Percentiles rank a stretch among this genome's conserved stretches.
Conservation (phyloP, 306 rosid genomes). For the Geum urbanum region DNA sequence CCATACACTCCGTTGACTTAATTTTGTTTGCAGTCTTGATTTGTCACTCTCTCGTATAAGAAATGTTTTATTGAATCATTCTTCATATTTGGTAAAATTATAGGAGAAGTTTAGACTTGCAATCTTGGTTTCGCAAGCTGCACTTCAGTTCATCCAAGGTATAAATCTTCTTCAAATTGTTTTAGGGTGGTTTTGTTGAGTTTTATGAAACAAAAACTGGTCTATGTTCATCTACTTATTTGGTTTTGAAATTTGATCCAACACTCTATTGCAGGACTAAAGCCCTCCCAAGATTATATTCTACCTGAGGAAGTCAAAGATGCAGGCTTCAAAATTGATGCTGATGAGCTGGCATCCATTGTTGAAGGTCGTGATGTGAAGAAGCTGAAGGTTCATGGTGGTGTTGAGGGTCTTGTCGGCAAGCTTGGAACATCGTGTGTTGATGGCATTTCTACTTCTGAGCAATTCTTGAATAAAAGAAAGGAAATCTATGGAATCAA, state of each 20-base stretch:
- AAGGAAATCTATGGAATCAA: slow-evolving; percentile 75
- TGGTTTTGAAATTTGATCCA: slow-evolving; percentile 11
- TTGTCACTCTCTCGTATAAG: background rate
- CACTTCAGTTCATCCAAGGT: slow-evolving; percentile 96
- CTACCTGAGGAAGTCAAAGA: slow-evolving; percentile 77
- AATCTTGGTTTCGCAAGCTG: slow-evolving; percentile 98
- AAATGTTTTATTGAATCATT: background rate
- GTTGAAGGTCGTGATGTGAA: slow-evolving; percentile 88
- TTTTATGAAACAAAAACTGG: background rate
- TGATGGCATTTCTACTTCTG: slow-evolving; percentile 69
- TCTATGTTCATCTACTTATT: background rate
- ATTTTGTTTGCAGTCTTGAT: background rate
- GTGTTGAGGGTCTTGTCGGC: slow-evolving; percentile 54
- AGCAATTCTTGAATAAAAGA: slow-evolving; percentile 53
- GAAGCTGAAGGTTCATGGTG: slow-evolving; percentile 72
- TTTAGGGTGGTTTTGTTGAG: slow-evolving; percentile 4
- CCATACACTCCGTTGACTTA: background rate
- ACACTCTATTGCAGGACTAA: slow-evolving; percentile 52
- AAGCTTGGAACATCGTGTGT: slow-evolving; percentile 57
- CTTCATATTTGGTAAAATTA: slow-evolving; percentile 22
- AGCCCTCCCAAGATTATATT: slow-evolving; percentile 57
- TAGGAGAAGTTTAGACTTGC: slow-evolving; percentile 99
- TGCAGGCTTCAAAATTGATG: slow-evolving; percentile 83
- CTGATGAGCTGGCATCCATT: slow-evolving; percentile 71
- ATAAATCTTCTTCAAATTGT: slow-evolving; percentile 24